Base-by-base conservation (phyloP, 2,329 filamentous ascomycete species). In the Diplocarpon mali region DNA sequence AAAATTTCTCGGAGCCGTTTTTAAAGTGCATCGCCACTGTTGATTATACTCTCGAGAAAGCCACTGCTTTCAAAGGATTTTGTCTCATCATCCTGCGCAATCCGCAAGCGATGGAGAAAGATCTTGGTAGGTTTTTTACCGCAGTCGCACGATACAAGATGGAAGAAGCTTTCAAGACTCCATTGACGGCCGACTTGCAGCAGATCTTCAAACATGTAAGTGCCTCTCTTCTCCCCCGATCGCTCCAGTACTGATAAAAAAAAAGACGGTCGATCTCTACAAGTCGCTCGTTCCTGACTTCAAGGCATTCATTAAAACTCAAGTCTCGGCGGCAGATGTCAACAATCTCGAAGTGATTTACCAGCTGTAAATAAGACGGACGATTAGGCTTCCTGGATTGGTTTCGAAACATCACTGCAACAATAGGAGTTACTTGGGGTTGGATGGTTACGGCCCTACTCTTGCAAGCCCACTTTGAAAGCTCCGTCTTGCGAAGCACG, bases 21-120 rank as follows among this genome's bases (percentile, higher is more conserved):
- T 67, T 98, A 43, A 72, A 70, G 41, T 78, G 82, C 2, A 93
- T 98, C 75, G 76, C 78, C 48, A 84, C 87, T 51, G 83, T 96
- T 28, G 83, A 87, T 42, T 82, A 85, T 58, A 90, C 87, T 2
- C 85, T 94, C 49, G 92, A 98, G 66, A 98, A 98, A 67, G 87
- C 85, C 1, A 89, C 89, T 20, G 90, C 92, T 0, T 86, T 96
- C 63, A 80, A 86, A 57, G 92, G 92, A 0, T 95, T 98, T 66
- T 85, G 85, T 44, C 74, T 83, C 54, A 75, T 94, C 38, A 84
- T 96, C 3, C 75, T 84, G 50, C 78, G 80, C 59, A 96, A 96
- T 58, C 92, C 92, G 0, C 78, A 88, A 60, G 87, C 88, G 2
- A 90, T 98, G 78, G 92, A 96, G 66, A 82, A 82, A 54, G 84